These are phyloP conservation scores for Fusarium solani-melongenae DNA, from an alignment of 2,329 filamentous ascomycete genomes.

Conservation along the genomic window DNA sequence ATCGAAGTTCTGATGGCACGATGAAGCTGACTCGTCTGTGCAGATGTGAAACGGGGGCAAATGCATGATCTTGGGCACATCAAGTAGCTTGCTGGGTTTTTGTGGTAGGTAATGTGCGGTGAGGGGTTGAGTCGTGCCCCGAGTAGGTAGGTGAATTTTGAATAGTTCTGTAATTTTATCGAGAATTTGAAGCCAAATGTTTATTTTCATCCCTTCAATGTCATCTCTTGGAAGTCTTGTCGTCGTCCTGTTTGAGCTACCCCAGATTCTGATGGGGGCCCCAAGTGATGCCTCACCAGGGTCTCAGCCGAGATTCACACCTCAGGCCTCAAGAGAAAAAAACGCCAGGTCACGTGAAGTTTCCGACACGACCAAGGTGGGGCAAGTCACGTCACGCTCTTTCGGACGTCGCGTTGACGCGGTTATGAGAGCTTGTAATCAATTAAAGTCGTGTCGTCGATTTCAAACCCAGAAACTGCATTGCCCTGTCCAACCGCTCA, in stretches of 20 bases:
- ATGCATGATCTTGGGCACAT: neutral
- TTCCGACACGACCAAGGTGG: slow-evolving; percentile 33
- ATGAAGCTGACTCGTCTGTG: slow-evolving; percentile 9
- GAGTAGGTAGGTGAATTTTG: neutral
- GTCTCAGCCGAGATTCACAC: neutral
- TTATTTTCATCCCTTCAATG: neutral
- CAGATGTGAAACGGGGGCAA: neutral
- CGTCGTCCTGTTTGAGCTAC: neutral
- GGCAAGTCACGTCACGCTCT: slow-evolving; percentile 51
- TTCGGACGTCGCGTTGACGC: slow-evolving; percentile 47
- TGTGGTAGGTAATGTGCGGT: neutral
- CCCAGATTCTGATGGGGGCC: neutral
- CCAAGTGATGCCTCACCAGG: neutral
- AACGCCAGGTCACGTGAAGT: slow-evolving; percentile 46
- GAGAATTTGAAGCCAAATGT: neutral
- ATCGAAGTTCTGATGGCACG: neutral
- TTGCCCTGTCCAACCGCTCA: slow-evolving; percentile 21
- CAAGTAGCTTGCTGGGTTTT: neutral
- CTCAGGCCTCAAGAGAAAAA: neutral
- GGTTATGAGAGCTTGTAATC: slow-evolving; percentile 21
- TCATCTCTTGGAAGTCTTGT: neutral
- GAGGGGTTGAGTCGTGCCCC: neutral
- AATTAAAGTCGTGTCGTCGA: slow-evolving; percentile 46
- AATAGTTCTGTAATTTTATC: neutral
- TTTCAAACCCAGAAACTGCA: slow-evolving; percentile 28